Percentiles rank a stretch among this genome's conserved stretches.
These are phyloP conservation scores for Neonectria hederae DNA, from an alignment of 2,329 filamentous ascomycete genomes.

Conservation along the genomic window DNA sequence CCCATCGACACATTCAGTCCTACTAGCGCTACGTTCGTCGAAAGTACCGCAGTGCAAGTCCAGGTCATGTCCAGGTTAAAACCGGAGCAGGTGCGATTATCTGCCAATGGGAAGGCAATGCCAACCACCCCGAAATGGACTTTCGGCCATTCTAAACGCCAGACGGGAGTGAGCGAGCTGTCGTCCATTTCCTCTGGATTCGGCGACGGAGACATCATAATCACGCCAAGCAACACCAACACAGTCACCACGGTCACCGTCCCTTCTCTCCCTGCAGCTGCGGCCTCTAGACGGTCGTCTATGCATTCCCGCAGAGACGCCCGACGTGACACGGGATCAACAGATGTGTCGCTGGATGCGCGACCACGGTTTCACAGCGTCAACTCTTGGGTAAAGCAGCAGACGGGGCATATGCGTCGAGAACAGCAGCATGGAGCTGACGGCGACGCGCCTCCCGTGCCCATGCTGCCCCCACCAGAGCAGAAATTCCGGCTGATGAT, in stretches of 20 bases:
- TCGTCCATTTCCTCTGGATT: constrained; percentile 73
- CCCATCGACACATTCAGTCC: constrained; percentile 35
- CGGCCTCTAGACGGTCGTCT: constrained; percentile 12
- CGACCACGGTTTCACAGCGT: constrained; percentile 67
- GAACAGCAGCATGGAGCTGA: constrained; percentile 50
- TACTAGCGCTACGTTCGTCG: constrained; percentile 37
- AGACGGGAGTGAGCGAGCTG: constrained; percentile 58
- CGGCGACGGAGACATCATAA: constrained; percentile 68
- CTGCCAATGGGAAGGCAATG: constrained; percentile 25
- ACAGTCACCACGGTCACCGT: constrained; percentile 24
- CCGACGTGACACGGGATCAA: constrained; percentile 62
- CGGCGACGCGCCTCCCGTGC: constrained; percentile 51
- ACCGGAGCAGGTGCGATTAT: constrained; percentile 25
- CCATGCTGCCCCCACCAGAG: constrained; percentile 55
- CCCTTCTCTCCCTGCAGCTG: constrained; percentile 25
- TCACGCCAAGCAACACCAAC: constrained; percentile 48
- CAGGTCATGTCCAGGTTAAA: constrained; percentile 36
- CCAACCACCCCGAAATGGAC: constrained; percentile 27
- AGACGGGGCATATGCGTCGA: constrained; percentile 63
- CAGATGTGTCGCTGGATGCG: constrained; percentile 62
- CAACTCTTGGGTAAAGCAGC: constrained; percentile 72
- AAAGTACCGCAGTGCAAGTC: constrained; percentile 33
- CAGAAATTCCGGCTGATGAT: constrained; percentile 61
- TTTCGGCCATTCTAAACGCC: constrained; percentile 27
- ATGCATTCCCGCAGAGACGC: constrained; percentile 11